A percentile compares a stretch with the other conserved stretches of the same genome.
These are phyloP conservation scores for Neurospora tetrasperma DNA, from an alignment of 495 filamentous ascomycete species.

Conservation along the genomic window DNA sequence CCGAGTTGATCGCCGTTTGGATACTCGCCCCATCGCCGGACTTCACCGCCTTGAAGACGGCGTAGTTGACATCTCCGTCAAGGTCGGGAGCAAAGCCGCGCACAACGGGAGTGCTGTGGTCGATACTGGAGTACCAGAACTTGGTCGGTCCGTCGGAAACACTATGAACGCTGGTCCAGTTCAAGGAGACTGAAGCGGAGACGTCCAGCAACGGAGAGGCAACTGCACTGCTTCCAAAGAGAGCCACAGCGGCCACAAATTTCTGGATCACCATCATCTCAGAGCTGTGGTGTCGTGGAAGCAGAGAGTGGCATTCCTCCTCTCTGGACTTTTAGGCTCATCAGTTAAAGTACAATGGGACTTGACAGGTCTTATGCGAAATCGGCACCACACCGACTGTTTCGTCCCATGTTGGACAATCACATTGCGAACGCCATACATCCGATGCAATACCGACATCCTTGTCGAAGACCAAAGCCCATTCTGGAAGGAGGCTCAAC, in stretches of 20 bases:
- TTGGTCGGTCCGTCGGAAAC: conserved; percentile 10
- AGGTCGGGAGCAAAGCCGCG: conserved; percentile 31
- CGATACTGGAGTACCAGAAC: conserved; percentile 29
- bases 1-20: conserved; percentile 25
- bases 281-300: neutral
- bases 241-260: neutral
- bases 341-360: neutral
- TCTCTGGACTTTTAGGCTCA: neutral
- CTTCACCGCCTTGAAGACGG: conserved; percentile 23
- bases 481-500: neutral
- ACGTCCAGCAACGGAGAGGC: neutral
- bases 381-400: neutral
- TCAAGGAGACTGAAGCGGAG: neutral
- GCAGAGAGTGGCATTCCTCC: neutral
- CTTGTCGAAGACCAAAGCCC: neutral
- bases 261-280: neutral
- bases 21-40: conserved; percentile 23
- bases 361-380: neutral
- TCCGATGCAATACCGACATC: neutral
- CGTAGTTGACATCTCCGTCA: conserved; percentile 24
- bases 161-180: neutral
- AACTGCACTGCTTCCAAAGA: neutral
- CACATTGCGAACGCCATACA: neutral
- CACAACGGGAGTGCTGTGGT: conserved; percentile 18
- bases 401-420: neutral